Conservation (phyloP, 2,329 filamentous ascomycete species). For the Metarhizium guizhouense region DNA sequence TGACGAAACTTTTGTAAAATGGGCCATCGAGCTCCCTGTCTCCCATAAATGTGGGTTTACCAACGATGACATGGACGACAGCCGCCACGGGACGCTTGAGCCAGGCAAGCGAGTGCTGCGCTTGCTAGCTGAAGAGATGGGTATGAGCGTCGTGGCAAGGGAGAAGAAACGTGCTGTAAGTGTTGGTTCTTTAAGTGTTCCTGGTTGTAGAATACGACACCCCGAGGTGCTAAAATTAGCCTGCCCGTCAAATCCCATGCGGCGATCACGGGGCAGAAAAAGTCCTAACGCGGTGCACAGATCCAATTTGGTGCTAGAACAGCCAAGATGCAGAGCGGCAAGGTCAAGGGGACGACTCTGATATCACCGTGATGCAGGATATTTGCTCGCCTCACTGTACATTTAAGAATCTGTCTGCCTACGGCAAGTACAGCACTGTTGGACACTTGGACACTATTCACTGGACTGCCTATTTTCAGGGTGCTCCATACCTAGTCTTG, state of each 20-base stretch:
- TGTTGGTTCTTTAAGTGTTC: not conserved
- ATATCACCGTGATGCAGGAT: conserved; percentile 31
- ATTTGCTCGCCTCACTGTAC: not conserved
- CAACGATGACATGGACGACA: conserved; percentile 24
- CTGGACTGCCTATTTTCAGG: not conserved
- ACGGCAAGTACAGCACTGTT: conserved; percentile 1
- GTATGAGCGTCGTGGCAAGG: conserved; percentile 60
- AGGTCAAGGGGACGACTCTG: conserved; percentile 58
- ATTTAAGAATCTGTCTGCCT: not conserved
- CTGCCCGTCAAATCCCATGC: not conserved
- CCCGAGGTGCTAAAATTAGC: not conserved
- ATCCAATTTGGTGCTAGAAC: conserved; percentile 79
- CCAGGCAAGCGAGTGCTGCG: conserved; percentile 75
- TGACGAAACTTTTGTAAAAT: conserved; percentile 77
- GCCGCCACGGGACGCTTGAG: conserved; percentile 39
- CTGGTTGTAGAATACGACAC: not conserved
- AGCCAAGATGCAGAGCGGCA: conserved; percentile 70
- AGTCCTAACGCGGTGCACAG: conserved; percentile 25
- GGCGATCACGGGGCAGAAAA: not conserved
- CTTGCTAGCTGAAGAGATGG: conserved; percentile 64
- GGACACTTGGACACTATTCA: not conserved
- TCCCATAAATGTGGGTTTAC: conserved; percentile 86
- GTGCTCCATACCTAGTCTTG: not conserved
- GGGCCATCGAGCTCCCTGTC: conserved; percentile 65
- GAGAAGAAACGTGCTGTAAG: conserved; percentile 62